Conservation (phyloP, 2,329 filamentous ascomycete genomes). For the Alternaria burnsii region DNA sequence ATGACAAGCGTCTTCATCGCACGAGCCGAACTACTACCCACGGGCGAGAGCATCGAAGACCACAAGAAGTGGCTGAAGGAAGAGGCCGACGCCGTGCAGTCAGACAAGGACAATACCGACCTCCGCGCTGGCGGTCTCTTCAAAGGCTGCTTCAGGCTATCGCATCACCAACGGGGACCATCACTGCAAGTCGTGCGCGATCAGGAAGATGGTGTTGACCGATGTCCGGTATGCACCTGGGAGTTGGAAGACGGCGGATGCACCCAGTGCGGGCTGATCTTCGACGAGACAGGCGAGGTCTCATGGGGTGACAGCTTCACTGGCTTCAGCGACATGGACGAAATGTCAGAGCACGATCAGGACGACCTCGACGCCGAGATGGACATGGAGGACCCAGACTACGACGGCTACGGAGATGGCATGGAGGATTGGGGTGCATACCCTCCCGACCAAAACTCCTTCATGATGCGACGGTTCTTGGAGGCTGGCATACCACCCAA, state of each 20-base stretch:
- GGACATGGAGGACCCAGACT: constrained; percentile 52
- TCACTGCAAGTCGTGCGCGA: constrained; percentile 60
- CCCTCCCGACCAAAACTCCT: constrained; percentile 39
- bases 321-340: constrained; percentile 57
- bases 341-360: constrained; percentile 51
- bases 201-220: constrained; percentile 66
- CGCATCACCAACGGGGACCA: constrained; percentile 29
- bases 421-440: constrained; percentile 45
- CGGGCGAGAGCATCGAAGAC: constrained; percentile 69
- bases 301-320: constrained; percentile 51
- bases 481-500: constrained; percentile 38
- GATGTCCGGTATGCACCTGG: constrained; percentile 69
- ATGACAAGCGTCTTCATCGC: constrained; percentile 70
- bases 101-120: constrained; percentile 65
- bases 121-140: constrained; percentile 66
- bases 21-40: constrained; percentile 67
- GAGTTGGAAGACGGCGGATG: constrained; percentile 71
- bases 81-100: constrained; percentile 67
- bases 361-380: constrained; percentile 54
- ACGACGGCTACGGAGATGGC: constrained; percentile 43
- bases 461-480: constrained; percentile 48
- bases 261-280: constrained; percentile 61
- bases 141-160: constrained; percentile 64
- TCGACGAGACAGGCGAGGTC: constrained; percentile 57
- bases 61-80: constrained; percentile 66